Conservation (phyloP, 257 asterid genomes). For the Solanum pennellii region DNA sequence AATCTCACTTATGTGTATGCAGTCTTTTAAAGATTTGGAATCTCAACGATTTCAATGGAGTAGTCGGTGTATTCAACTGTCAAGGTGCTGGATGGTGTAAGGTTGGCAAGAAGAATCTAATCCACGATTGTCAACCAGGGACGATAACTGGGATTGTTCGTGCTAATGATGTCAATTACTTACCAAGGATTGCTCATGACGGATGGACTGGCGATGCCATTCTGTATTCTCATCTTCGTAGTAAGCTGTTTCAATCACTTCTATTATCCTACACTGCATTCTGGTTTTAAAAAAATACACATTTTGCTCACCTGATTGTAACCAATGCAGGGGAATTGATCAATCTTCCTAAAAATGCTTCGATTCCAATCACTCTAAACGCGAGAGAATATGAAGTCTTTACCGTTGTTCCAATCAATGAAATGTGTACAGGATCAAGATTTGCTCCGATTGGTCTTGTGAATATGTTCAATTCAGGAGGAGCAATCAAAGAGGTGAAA, state of each 20-base stretch:
- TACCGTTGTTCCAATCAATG: constrained; percentile 50
- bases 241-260: constrained; percentile 16
- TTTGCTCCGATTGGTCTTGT: constrained; percentile 75
- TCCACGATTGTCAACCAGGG: constrained; percentile 61
- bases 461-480: constrained; percentile 86
- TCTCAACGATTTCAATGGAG: constrained; percentile 61
- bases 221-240: constrained; percentile 53
- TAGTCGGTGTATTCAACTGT: constrained; percentile 67
- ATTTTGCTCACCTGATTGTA: not conserved
- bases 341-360: constrained; percentile 42
- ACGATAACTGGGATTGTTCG: constrained; percentile 50
- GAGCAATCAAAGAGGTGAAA: constrained; percentile 47
- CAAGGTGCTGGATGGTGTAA: constrained; percentile 88
- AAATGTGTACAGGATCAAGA: constrained; percentile 23
- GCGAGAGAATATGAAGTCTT: constrained; percentile 67
- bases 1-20: not conserved
- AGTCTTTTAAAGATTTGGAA: constrained; percentile 86
- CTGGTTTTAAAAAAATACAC: not conserved
- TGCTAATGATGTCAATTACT: constrained; percentile 61
- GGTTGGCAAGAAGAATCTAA: constrained; percentile 55
- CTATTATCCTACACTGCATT: not conserved
- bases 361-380: constrained; percentile 55
- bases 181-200: constrained; percentile 51
- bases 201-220: constrained; percentile 56
- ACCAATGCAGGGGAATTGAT: constrained; percentile 41